phyloP scores from a whole-genome alignment of 768 basidiomycete genomes.

The Exidia glandulosa region DNA sequence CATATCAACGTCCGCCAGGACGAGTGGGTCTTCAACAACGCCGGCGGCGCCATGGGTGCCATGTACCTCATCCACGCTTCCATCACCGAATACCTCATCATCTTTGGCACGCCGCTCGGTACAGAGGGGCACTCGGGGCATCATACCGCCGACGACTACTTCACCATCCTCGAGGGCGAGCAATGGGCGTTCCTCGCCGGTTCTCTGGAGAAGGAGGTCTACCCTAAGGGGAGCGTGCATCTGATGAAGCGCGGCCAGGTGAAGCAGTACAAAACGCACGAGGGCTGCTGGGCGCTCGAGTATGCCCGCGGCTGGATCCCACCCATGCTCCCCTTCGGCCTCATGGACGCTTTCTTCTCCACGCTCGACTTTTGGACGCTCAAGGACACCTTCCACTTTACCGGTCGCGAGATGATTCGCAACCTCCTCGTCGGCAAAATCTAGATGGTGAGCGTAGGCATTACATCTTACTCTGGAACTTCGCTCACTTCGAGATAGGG shows the following conservation, averaged over 20 bases:
- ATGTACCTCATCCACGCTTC: conserved; percentile 99
- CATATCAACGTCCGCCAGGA: conserved; percentile 43
- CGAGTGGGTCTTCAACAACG: conserved; percentile 96
- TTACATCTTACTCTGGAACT: too few species aligned
- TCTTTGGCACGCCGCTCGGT: conserved; percentile 92
- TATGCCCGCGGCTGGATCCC: conserved; percentile 98
- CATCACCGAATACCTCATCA: conserved; percentile 93
- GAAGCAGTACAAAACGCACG: conserved; percentile 98
- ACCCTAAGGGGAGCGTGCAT: conserved; percentile 76
- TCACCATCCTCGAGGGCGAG: conserved; percentile 88
- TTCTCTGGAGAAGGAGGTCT: conserved; percentile 74
- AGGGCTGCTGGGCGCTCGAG: conserved; percentile 92
- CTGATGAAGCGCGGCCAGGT: conserved; percentile 69
- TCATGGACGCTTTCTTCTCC: conserved; percentile 74
- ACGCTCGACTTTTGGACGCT: conserved; percentile 85
- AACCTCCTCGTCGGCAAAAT: conserved; percentile 86
- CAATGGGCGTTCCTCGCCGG: conserved; percentile 90
- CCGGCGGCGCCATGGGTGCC: conserved; percentile 94
- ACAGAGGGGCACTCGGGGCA: conserved; percentile 94
- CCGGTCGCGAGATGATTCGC: conserved; percentile 68
- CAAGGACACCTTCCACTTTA: conserved; percentile 65
- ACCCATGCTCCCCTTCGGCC: conserved; percentile 88
- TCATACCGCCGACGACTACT: conserved; percentile 96
- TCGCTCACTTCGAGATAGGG: too few species aligned
- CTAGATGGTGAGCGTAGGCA: conserved; percentile 25